These are phyloP conservation scores for Aspergillus sp. DNA, from an alignment of 2,329 filamentous ascomycete genomes.

Conservation along the genomic window DNA sequence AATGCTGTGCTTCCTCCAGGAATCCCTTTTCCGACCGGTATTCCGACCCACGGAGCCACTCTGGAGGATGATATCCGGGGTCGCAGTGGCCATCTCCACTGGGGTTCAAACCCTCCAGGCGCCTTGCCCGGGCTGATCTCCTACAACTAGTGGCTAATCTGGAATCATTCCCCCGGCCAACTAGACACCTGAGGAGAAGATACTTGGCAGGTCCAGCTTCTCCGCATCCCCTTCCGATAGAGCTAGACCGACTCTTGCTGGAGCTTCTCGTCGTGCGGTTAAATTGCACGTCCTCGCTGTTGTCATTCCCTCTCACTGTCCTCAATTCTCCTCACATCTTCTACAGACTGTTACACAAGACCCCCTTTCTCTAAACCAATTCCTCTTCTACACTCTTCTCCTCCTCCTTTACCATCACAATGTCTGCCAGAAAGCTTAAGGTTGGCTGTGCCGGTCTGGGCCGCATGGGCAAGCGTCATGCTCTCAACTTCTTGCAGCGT, in stretches of 20 bases:
- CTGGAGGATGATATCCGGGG: slow-evolving; percentile 4
- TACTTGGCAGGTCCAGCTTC: background rate
- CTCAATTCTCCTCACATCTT: background rate
- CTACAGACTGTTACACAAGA: background rate
- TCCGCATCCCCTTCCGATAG: slow-evolving; percentile 11
- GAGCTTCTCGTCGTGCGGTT: slow-evolving; percentile 2
- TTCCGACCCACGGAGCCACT: background rate
- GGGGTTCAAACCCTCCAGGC: too few species aligned
- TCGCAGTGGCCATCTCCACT: background rate
- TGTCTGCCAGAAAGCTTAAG: slow-evolving; percentile 19
- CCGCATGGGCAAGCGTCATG: slow-evolving; percentile 55
- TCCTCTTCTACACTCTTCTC: background rate
- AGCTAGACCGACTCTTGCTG: slow-evolving; percentile 15
- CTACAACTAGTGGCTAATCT: too few species aligned
- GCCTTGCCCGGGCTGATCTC: background rate
- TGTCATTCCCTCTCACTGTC: background rate
- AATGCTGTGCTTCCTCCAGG: slow-evolving; percentile 12
- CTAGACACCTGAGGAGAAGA: background rate
- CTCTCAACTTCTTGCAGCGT: slow-evolving; percentile 50
- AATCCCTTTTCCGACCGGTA: slow-evolving; percentile 17
- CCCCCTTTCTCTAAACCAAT: background rate
- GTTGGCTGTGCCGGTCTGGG: slow-evolving; percentile 53
- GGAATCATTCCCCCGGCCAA: background rate
- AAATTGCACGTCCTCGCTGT: slow-evolving; percentile 9
- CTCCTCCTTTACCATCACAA: background rate